Conservation (phyloP, 2,329 filamentous ascomycete species). For the Passalora sequoiae region DNA sequence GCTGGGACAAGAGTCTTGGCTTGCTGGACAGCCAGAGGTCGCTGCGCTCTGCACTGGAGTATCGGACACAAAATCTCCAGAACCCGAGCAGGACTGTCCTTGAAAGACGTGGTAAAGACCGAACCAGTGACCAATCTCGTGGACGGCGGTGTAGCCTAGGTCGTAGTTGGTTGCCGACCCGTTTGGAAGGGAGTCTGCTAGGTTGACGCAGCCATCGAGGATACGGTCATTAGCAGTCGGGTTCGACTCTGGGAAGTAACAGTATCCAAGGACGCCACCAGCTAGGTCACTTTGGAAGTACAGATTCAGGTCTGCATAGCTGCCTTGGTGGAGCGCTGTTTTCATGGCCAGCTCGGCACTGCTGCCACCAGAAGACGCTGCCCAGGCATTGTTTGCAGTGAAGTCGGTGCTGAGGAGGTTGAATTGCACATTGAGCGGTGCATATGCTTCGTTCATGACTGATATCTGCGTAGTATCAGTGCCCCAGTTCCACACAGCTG, state of each 20-base stretch:
- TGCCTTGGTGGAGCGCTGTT: conserved; percentile 46
- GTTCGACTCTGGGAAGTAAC: conserved; percentile 29
- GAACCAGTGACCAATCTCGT: conserved; percentile 39
- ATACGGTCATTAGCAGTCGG: conserved; percentile 37
- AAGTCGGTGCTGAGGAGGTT: conserved; percentile 44
- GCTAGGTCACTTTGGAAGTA: conserved; percentile 52
- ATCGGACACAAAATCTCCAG: conserved; percentile 41
- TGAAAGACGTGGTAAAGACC: conserved; percentile 40
- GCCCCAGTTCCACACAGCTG: too few species aligned
- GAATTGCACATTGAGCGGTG: conserved; percentile 26
- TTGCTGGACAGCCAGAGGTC: conserved; percentile 47
- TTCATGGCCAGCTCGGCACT: conserved; percentile 44
- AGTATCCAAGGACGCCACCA: conserved; percentile 23
- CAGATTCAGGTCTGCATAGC: conserved; percentile 50
- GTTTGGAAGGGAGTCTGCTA: conserved; percentile 49
- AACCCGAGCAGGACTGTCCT: conserved; percentile 37
- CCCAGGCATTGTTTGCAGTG: conserved; percentile 50
- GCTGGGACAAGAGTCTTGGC: conserved; percentile 44
- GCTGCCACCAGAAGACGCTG: conserved; percentile 41
- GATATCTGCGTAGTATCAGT: too few species aligned
- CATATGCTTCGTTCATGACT: conserved; percentile 32
- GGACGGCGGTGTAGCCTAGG: conserved; percentile 39
- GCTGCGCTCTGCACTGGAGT: conserved; percentile 35
- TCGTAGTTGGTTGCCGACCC: conserved; percentile 44
- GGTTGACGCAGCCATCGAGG: conserved; percentile 51